Base-by-base conservation (phyloP, 2,329 filamentous ascomycete species). In the Colletotrichum simmondsii region DNA sequence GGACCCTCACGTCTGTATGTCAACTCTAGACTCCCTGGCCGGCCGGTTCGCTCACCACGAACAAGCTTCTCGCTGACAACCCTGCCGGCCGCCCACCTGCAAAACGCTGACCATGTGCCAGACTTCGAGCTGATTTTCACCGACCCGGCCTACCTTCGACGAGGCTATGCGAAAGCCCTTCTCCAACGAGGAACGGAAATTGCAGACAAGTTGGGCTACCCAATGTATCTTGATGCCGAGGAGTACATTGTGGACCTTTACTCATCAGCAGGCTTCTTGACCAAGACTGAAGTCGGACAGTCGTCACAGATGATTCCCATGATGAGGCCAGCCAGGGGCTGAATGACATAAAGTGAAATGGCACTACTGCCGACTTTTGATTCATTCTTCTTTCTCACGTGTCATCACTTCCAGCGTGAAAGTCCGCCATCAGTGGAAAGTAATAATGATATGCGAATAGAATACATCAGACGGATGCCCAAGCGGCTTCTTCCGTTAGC, bases 81-180 rank as follows among this genome's bases (percentile, higher is more conserved):
- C 1, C 42, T 12, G 12, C 14, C 30, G 6, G 16, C 8, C 7
- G 19, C 10, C 32, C 35, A 5, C 26, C 8, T 12, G 14, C 19
- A 60, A 63, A 19, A 42, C 8, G 30, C 66, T 49, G 24, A 63
- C n/a, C 12, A n/a, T 26, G 19, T 6, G 19, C 10, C 28, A 76
- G 75, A 75, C 42, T 59, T 76, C 22, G 75, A 77, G 32, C 37
- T 76, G 11, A 60, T 76, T 26, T 68, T 75, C 64, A 72, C 75
- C 11, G 73, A 75, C 52, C 71, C 75, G 19, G 61, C 71, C 4
- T 69, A 73, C 7, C 75, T 72, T 4, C 42, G 75, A 1, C 65
- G 57, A 11, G 76, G 76, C 7, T 54, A 73, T 30, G 75, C 67
- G 5, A 58, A 57, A n/a, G 68, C 75, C 11, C 64, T 77, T 6